These are phyloP conservation scores for Fomitopsis serialis DNA, from an alignment of 768 basidiomycete species.

Conservation along the genomic window DNA sequence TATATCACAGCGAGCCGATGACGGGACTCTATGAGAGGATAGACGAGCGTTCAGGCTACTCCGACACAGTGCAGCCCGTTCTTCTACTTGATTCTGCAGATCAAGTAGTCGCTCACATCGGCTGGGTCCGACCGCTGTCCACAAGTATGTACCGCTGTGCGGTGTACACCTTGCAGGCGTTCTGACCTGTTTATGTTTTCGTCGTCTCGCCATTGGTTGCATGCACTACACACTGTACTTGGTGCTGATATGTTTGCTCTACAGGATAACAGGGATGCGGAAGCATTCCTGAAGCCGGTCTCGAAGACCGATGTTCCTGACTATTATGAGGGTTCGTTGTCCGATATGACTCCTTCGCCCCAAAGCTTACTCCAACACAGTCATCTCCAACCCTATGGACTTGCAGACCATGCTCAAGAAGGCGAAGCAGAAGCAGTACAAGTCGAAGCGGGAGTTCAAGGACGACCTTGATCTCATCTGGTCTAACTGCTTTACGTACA, in stretches of 20 bases:
- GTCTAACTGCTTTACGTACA: constrained; percentile 92
- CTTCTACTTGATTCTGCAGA: no score
- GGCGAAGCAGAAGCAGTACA: constrained; percentile 88
- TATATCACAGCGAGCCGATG: no score
- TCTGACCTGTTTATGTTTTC: no score
- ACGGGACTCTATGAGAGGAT: no score
- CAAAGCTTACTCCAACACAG: constrained; percentile 34
- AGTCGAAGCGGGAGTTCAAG: constrained; percentile 90
- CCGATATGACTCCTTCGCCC: not conserved
- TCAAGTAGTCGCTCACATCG: no score
- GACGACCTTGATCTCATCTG: constrained; percentile 95
- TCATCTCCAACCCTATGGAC: constrained; percentile 95
- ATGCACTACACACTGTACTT: no score
- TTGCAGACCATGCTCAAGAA: constrained; percentile 89
- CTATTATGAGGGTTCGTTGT: constrained; percentile 77
- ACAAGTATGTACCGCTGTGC: no score
- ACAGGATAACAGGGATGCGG: constrained; percentile 84
- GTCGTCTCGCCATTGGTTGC: no score
- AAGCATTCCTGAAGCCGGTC: constrained; percentile 92
- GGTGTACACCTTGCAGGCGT: no score
- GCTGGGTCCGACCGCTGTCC: no score
- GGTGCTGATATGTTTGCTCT: constrained; percentile 13
- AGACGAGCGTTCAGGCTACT: no score
- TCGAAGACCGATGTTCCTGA: constrained; percentile 86
- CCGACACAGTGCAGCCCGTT: no score